Evolutionary conservation across 441 rosid genomes (phyloP).

Genomic region (Pelargonium cotyledonis): DNA sequence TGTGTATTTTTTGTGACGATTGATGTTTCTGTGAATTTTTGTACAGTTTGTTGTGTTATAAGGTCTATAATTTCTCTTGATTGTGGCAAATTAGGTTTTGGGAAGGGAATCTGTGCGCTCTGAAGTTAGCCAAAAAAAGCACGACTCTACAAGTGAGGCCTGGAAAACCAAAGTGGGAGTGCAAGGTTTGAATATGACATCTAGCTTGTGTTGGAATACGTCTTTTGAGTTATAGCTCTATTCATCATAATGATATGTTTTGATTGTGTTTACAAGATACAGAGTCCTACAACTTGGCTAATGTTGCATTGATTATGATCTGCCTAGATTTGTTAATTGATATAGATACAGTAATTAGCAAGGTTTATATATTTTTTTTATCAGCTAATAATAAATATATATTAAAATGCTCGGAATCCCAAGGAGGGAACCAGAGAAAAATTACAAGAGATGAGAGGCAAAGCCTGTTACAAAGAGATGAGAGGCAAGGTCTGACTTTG

Average conservation of each 20-base stretch:
- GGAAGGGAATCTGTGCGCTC: constrained; percentile 51
- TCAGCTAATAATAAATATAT: too few species aligned
- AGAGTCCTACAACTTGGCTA: neutral
- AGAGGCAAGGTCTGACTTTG: neutral
- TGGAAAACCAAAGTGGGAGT: constrained; percentile 31
- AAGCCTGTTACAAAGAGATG: too few species aligned
- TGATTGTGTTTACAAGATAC: too few species aligned
- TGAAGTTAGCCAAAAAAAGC: constrained; percentile 31
- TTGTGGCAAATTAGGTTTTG: constrained; percentile 32
- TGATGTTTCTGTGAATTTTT: neutral
- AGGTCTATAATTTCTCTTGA: neutral
- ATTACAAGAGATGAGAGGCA: too few species aligned
- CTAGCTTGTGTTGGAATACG: too few species aligned
- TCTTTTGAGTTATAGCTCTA: too few species aligned
- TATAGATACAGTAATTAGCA: too few species aligned
- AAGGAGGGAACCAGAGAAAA: too few species aligned
- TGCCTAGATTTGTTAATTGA: neutral
- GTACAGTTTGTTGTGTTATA: constrained; percentile 1
- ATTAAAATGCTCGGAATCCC: too few species aligned
- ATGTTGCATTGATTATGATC: constrained; percentile 12
- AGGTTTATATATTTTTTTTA: too few species aligned
- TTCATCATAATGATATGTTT: too few species aligned
- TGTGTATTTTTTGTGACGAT: neutral
- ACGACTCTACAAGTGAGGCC: constrained; percentile 31
- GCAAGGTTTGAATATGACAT: constrained; percentile 22